A percentile compares a stretch with the other conserved stretches of the same genome.
Conservation (phyloP, 495 filamentous ascomycete species). For the Pyrenula aspistea region DNA sequence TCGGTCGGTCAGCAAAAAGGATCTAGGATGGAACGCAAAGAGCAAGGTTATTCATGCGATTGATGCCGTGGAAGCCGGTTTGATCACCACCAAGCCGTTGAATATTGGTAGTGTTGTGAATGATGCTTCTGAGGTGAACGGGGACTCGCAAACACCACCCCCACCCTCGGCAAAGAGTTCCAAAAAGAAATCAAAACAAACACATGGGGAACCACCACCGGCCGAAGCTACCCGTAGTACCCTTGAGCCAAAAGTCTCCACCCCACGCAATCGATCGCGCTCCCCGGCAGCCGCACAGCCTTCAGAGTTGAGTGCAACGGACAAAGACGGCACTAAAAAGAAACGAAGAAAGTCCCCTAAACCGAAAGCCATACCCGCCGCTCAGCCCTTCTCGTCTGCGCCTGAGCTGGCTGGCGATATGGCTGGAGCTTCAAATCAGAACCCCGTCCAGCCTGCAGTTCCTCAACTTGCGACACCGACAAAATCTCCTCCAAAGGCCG, state of each 20-base stretch:
- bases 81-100: conserved; percentile 40
- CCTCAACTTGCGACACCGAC: conserved; percentile 24
- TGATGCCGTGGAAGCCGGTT: conserved; percentile 58
- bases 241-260: background rate
- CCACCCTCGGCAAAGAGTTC: conserved; percentile 21
- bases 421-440: background rate
- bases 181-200: conserved; percentile 25
- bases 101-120: conserved; percentile 17
- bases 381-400: background rate
- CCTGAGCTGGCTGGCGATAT: background rate
- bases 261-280: background rate
- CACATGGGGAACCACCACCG: background rate
- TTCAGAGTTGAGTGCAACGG: background rate
- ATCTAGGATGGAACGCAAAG: conserved; percentile 80
- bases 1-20: conserved; percentile 68
- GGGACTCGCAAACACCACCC: conserved; percentile 21
- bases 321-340: background rate
- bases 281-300: background rate
- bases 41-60: conserved; percentile 68
- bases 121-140: conserved; percentile 39
- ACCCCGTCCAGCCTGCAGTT: conserved; percentile 15
- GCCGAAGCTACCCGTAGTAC: background rate
- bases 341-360: background rate
- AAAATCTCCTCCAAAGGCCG: conserved; percentile 27
- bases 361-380: background rate